phyloP scores from a whole-genome alignment of 2,329 filamentous ascomycete species.

The Didymosphaeria variabile region DNA sequence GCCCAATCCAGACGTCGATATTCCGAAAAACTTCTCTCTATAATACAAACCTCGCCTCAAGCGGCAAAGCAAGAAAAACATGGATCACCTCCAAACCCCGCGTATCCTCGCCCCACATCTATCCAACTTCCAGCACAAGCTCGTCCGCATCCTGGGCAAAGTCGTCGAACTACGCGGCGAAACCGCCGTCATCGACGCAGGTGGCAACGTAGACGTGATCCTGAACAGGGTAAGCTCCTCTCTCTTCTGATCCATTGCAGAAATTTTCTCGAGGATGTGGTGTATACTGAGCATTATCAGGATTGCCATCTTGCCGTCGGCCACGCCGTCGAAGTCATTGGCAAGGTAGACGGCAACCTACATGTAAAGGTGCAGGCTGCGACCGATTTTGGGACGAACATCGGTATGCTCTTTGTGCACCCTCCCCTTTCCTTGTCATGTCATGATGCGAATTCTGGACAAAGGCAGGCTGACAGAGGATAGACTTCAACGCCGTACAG shows the following conservation, averaged over 20 bases:
- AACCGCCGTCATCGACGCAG: constrained; percentile 80
- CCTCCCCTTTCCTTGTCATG: neutral
- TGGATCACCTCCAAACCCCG: constrained; percentile 65
- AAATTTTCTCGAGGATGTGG: too few species aligned
- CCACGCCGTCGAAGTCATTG: constrained; percentile 79
- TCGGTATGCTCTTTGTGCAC: constrained; percentile 67
- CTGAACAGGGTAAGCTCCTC: constrained; percentile 72
- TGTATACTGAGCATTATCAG: constrained; percentile 52
- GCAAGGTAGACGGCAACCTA: constrained; percentile 79
- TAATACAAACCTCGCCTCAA: neutral
- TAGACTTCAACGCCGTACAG: constrained; percentile 79
- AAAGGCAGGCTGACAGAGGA: neutral
- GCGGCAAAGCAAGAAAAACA: constrained; percentile 6
- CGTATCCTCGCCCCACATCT: constrained; percentile 85
- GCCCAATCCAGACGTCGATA: neutral
- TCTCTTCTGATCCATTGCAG: neutral
- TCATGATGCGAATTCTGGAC: too few species aligned
- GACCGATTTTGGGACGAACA: constrained; percentile 72
- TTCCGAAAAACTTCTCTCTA: neutral
- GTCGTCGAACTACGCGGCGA: constrained; percentile 85
- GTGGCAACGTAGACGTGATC: constrained; percentile 76
- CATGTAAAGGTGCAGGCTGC: constrained; percentile 75
- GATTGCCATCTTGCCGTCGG: constrained; percentile 75
- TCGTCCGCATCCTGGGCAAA: constrained; percentile 86
- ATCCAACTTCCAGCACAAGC: constrained; percentile 73